Conservation (phyloP, 495 filamentous ascomycete genomes). For the Aspergillus sclerotiicarbonarius region DNA sequence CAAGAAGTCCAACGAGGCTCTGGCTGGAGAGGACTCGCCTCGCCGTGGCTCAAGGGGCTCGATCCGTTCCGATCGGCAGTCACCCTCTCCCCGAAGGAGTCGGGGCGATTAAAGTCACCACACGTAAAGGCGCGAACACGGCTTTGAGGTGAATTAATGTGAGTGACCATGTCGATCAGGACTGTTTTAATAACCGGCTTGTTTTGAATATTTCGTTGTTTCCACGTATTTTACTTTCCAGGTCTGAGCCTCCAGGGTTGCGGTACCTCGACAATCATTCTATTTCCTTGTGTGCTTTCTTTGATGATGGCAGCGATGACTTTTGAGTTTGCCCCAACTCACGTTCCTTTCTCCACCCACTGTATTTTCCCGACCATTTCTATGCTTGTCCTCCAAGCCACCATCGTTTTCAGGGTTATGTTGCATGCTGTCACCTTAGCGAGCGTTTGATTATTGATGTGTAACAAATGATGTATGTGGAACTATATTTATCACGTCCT, state of each 20-base stretch:
- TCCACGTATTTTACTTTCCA: background rate
- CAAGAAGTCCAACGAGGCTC: constrained; percentile 33
- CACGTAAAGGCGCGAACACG: too few species aligned
- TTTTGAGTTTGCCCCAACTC: background rate
- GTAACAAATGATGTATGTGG: background rate
- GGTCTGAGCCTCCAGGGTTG: background rate
- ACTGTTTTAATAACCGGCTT: background rate
- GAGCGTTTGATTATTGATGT: background rate
- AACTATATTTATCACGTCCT: background rate
- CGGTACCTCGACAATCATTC: constrained; percentile 1
- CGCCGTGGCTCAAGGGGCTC: constrained; percentile 20
- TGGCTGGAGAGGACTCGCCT: constrained; percentile 22
- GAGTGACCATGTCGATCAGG: constrained; percentile 4
- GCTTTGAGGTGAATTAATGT: background rate
- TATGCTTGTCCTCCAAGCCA: background rate
- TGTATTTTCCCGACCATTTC: background rate
- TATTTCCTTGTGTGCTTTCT: background rate
- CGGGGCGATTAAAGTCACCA: background rate
- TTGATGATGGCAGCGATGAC: background rate
- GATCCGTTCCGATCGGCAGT: constrained; percentile 7
- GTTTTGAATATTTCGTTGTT: constrained; percentile 7
- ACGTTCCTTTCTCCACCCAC: background rate
- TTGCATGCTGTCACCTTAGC: background rate
- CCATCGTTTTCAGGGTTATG: background rate
- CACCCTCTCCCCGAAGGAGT: constrained; percentile 11